phyloP scores from a whole-genome alignment of 2,329 filamentous ascomycete genomes.

The Biscogniauxia mediterranea region DNA sequence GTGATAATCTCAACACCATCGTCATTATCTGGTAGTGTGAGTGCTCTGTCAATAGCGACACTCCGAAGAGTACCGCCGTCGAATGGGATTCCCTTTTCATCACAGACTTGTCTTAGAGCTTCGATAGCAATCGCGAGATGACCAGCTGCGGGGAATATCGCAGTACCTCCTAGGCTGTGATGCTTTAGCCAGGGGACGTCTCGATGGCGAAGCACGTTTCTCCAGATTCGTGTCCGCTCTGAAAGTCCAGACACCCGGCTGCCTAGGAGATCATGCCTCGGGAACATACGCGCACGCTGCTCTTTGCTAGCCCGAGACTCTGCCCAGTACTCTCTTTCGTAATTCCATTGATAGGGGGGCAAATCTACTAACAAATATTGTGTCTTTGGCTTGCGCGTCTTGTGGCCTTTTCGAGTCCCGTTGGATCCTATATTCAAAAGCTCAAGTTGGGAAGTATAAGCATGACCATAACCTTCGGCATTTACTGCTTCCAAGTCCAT shows the following conservation, averaged over 20 bases:
- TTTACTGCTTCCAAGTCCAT: constrained; percentile 26
- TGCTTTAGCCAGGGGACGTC: constrained; percentile 21
- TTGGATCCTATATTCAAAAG: background rate
- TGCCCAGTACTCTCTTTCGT: constrained; percentile 21
- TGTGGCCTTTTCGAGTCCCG: constrained; percentile 1
- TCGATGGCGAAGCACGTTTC: constrained; percentile 19
- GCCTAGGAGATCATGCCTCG: constrained; percentile 30
- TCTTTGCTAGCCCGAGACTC: constrained; percentile 28
- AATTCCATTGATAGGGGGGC: constrained; percentile 32
- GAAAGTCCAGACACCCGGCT: constrained; percentile 15
- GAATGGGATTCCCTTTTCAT: constrained; percentile 7
- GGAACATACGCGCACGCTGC: constrained; percentile 18
- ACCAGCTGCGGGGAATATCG: constrained; percentile 24
- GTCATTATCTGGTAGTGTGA: constrained; percentile 31
- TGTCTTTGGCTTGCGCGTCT: constrained; percentile 14
- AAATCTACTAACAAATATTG: constrained; percentile 26
- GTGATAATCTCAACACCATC: constrained; percentile 30
- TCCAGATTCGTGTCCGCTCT: constrained; percentile 17
- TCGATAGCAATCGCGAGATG: constrained; percentile 24
- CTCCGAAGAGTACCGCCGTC: constrained; percentile 26
- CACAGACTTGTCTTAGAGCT: constrained; percentile 19
- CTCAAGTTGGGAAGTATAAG: background rate
- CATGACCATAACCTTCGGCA: background rate
- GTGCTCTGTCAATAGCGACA: constrained; percentile 30
- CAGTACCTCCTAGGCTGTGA: constrained; percentile 17